These are phyloP conservation scores for Leucosporidium creatinivorum DNA, from an alignment of 768 basidiomycete species.

Conservation along the genomic window DNA sequence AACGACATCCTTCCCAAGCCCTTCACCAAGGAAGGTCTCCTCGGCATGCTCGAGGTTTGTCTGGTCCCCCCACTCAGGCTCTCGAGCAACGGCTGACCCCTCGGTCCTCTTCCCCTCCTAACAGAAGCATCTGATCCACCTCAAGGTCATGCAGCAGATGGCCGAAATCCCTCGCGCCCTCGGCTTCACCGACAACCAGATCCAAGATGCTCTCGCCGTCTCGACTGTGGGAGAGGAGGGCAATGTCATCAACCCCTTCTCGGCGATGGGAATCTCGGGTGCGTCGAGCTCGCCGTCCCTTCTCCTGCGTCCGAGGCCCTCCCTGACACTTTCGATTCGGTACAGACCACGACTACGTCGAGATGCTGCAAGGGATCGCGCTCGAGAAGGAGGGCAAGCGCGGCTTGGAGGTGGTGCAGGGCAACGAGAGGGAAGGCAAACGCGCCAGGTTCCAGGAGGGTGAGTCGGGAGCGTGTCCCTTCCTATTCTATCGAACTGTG, in stretches of 20 bases:
- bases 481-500: not conserved
- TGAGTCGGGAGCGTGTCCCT: conserved; percentile 32
- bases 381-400: conserved; percentile 43
- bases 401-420: conserved; percentile 36
- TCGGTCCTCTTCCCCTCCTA: conserved; percentile 1
- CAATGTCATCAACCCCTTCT: conserved; percentile 61
- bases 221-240: conserved; percentile 15
- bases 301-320: no score
- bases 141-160: conserved; percentile 72
- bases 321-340: no score
- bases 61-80: conserved; percentile 10
- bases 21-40: conserved; percentile 85
- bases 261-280: conserved; percentile 72
- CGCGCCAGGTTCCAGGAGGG: conserved; percentile 46
- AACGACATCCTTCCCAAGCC: conserved; percentile 95
- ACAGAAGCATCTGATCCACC: conserved; percentile 76
- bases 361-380: conserved; percentile 64
- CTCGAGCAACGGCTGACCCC: not conserved
- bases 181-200: conserved; percentile 52
- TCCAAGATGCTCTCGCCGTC: conserved; percentile 39
- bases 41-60: conserved; percentile 81
- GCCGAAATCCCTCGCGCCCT: conserved; percentile 58
- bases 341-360: conserved; percentile 70
- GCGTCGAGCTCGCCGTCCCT: not conserved
- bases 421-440: conserved; percentile 39